Evolutionary conservation across 352 stramenopile species (phyloP).

Genomic region (Phytophthora ohioensis): DNA sequence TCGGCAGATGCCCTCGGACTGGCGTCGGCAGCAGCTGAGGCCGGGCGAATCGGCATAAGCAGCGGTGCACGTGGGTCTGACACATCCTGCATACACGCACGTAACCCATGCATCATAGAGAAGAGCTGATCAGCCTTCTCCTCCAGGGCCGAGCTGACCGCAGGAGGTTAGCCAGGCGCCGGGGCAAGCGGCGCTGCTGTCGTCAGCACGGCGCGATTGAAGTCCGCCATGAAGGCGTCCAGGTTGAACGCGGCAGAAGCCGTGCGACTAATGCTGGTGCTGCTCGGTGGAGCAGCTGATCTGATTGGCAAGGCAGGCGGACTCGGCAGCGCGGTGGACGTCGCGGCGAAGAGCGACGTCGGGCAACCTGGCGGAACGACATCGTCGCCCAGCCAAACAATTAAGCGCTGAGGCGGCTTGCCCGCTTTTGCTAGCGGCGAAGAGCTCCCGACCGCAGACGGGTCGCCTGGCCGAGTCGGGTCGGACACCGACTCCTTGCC

Average conservation of each 20-base stretch:
- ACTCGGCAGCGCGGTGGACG: not conserved
- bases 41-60: too few relatives aligned
- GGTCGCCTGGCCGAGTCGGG: too few relatives aligned
- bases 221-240: constrained; percentile 1
- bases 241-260: constrained; percentile 1
- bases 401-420: not conserved
- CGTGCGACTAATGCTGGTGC: not conserved
- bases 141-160: not conserved
- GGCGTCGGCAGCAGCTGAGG: too few relatives aligned
- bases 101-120: not conserved
- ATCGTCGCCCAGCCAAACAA: constrained; percentile 1
- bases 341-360: not conserved
- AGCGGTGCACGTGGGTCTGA: too few relatives aligned
- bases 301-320: not conserved
- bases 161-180: not conserved
- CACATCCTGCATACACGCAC: too few relatives aligned
- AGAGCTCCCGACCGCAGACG: not conserved
- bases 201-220: not conserved
- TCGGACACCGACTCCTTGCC: too few relatives aligned
- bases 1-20: too few relatives aligned
- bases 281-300: not conserved
- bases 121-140: not conserved
- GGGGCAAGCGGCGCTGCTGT: not conserved
- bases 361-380: too few relatives aligned
- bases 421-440: not conserved